Percentiles rank a stretch among this genome's conserved stretches.
Conservation (phyloP, 768 basidiomycete genomes). For the Calocybe gangraenosa region DNA sequence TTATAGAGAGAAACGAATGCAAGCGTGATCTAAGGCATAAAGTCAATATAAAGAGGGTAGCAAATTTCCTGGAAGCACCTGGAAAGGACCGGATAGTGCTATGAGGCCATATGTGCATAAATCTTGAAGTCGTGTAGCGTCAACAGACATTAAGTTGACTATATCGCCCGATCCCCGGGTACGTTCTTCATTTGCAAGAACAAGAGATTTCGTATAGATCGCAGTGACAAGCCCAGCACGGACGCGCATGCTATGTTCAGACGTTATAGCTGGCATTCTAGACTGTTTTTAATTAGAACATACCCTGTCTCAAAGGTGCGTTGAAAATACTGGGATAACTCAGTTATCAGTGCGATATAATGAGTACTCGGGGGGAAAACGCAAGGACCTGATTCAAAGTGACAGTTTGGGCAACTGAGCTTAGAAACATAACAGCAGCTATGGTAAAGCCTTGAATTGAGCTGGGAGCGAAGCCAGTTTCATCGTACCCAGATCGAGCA, state of each 20-base stretch:
- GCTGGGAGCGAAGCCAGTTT: conserved; percentile 24
- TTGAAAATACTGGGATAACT: conserved; percentile 72
- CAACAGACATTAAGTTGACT: conserved; percentile 91
- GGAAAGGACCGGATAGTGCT: conserved; percentile 80
- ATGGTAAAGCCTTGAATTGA: conserved; percentile 70
- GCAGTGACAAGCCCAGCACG: conserved; percentile 82
- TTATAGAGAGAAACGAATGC: conserved; percentile 90
- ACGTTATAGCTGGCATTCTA: not conserved
- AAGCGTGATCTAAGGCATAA: conserved; percentile 57
- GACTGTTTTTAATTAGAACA: conserved; percentile 4
- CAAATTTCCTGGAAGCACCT: conserved; percentile 57
- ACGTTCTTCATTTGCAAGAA: conserved; percentile 83
- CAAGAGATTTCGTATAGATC: conserved; percentile 83
- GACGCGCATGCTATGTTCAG: conserved; percentile 72
- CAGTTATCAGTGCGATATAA: not conserved
- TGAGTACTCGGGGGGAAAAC: not conserved
- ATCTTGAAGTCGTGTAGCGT: conserved; percentile 75
- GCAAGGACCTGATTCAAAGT: conserved; percentile 67
- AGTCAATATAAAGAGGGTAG: not conserved
- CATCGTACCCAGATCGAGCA: conserved; percentile 31
- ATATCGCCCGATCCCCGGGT: conserved; percentile 85
- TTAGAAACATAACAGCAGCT: conserved; percentile 74
- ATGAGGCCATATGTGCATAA: conserved; percentile 83
- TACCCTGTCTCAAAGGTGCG: conserved; percentile 70
- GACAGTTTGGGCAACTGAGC: conserved; percentile 75